Evolutionary conservation across 2,329 filamentous ascomycete genomes (phyloP), one percentile per base, ranked within the genome.

Genomic region (Fusarium brachygibbosum): DNA sequence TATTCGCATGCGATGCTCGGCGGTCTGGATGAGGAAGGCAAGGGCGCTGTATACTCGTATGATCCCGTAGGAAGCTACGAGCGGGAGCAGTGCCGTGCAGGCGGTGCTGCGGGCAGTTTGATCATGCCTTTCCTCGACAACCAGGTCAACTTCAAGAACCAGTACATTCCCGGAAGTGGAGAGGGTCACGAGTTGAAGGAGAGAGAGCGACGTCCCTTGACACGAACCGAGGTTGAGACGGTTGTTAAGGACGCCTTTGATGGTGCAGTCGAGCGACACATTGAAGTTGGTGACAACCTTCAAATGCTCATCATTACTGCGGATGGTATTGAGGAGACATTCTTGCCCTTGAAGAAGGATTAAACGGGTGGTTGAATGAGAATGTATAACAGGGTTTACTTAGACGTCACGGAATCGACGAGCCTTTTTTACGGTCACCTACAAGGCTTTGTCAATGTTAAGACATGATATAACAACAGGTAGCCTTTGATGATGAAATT

Each of bases 81-180:
- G 86, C 87, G 96, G 71, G 96, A 99, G 83, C 93, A 97, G 83
- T 98, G 94, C 84, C 90, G 95, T 71, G 94, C 96, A 35, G 96
- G 93, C 41, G 96, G 96, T 75, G 94, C 96, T 16, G 94, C 94
- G 21, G 91, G 93, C 55, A 96, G 93, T 76, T 84, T 99, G 81
- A 99, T 99, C 82, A 99, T 98, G 93, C 96, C 96, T 2, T 99
- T 99, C 86, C 83, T 99, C 77, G 96, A 99, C 82, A 99, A 99
- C 81, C 97, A 99, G 83, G 96, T 99, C 85, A 98, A 98, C 84
- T 95, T 95, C 86, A 99, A 98, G 88, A 99, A 99, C 81, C 95
- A 98, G 85, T 97, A 97, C 79, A 86, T 96, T 58, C 94, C 95
- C 13, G 93, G 91, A 46, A 95, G 92, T 75, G 94, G 93, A 59